Base-by-base conservation (phyloP, 768 basidiomycete genomes). In the Dacryopinax spathularia region DNA sequence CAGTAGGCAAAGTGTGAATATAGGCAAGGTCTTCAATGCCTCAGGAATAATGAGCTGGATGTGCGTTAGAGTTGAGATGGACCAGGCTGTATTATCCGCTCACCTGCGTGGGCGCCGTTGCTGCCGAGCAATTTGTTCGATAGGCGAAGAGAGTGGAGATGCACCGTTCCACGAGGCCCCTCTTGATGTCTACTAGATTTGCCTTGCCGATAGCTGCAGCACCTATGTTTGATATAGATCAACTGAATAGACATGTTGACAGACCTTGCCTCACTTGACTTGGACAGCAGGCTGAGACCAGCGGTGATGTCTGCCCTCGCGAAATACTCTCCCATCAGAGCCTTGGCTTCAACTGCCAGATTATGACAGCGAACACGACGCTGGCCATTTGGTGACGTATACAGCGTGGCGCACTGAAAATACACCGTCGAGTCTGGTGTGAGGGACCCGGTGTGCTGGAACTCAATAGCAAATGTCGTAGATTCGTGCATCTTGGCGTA, bases 21-120 rank as follows among this genome's bases (percentile, higher is more conserved):
- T 78, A 0, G 93, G 91, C 41, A 98, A 80, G 1, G 87, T 80
- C 70, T 87, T 86, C 79, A 92, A 93, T 0, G 88, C 86, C 74
- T 98, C 96, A 5, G 96, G 96, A 27, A 99, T 83, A 65, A 99
- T 88, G 66, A 99, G 75, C 95, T 99, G 68, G 0, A 41, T 13
- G 64, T 60, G 36, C 67, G n/a, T 31, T 15, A 29, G 31, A 12
- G 2, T 29, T 61, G 20, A 61, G 34, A 63, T 1, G 27, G 18
- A 43, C 63, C 34, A 7, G 4, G 41, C 2, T 44, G 25, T 25
- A 37, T 37, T 18, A n/a, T 61, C n/a, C 56, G 62, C 79, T 68
- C 66, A 92, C 95, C 78, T 97, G 95, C 4, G 88, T 86, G 0
- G 80, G 75, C 2, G 83, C 78, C 0, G 89, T 86, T 0, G 88